Evolutionary conservation across 352 stramenopile species (phyloP), one percentile per base, ranked within the genome.

Genomic region (Pythium dissimile): DNA sequence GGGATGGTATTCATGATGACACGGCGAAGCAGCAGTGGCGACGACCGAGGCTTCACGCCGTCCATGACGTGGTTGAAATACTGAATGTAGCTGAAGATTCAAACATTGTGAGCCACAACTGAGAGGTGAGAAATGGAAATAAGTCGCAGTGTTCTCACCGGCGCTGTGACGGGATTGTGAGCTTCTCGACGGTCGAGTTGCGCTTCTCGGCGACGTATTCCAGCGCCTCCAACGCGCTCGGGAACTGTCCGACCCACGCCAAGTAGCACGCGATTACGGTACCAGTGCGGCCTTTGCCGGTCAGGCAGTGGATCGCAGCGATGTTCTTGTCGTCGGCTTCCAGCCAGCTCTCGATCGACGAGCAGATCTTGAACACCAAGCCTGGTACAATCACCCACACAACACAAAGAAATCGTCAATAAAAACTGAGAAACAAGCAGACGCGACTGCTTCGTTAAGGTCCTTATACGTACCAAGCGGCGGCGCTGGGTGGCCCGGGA

Each of bases 1-100:
- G 92, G 92, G 46, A 97, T 95, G 1, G 79, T 90, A 62, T 97
- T 98, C 66, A 99, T 98, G 70, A 98, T 98, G 54, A 99, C 89
- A 15, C 96, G 84, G 32, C 96, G 93, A 27, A 99, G 76, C 45
- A 98, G 59, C 35, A 99, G 62, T 12, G 96, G 94, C n/a, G 95
- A 96, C 38, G 94, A 96, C 6, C 75, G 82, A 4, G 96, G 96
- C 64, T 97, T 90, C 11, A 98, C 88, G 18, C 95, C 95, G 43
- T 99, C 95, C 75, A 99, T 88, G 48, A 99, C 95, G 56, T 98
- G 98, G 51, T 92, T 93, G 70, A 99, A 99, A 69, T 99, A 99
- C 47, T 96, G 87, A 18, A 97, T 92, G 72, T 99, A 99, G 64
- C 82, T 88, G 44, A 24, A n/a, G 5, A 44, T 21, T 5, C 26